Conservation (phyloP, 352 stramenopile genomes). For the Globisporangium heterothallicum region DNA sequence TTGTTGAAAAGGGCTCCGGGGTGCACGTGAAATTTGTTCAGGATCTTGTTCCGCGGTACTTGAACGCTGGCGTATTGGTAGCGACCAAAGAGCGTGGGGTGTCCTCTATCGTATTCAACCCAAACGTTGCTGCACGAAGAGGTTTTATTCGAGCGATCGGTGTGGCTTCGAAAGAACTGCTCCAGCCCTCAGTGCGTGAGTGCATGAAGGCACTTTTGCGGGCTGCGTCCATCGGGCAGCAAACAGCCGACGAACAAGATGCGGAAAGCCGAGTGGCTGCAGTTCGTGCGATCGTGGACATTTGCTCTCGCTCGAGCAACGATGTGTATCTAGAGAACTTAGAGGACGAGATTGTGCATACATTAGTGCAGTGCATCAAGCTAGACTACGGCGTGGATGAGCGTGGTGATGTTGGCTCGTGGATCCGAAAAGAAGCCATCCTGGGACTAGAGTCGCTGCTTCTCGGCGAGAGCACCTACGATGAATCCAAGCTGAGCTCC, state of each 20-base stretch:
- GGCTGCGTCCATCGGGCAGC: slow-evolving; percentile 36
- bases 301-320: slow-evolving; percentile 58
- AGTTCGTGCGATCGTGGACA: slow-evolving; percentile 84
- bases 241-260: slow-evolving; percentile 76
- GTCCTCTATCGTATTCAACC: slow-evolving; percentile 32
- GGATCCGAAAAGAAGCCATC: slow-evolving; percentile 95
- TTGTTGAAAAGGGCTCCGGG: slow-evolving; percentile 43
- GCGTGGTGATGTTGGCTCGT: slow-evolving; percentile 97
- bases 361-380: slow-evolving; percentile 83
- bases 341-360: slow-evolving; percentile 65
- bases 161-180: slow-evolving; percentile 29
- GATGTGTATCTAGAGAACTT: slow-evolving; percentile 36
- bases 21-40: slow-evolving; percentile 44
- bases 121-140: slow-evolving; percentile 87
- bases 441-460: slow-evolving; percentile 83
- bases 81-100: slow-evolving; percentile 20
- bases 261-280: slow-evolving; percentile 95
- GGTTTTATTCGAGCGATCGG: slow-evolving; percentile 67
- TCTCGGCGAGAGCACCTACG: slow-evolving; percentile 26
- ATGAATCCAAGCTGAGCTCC: slow-evolving; percentile 26
- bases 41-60: slow-evolving; percentile 52
- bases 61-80: slow-evolving; percentile 41
- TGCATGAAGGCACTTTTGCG: slow-evolving; percentile 34
- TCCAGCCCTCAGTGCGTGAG: slow-evolving; percentile 23
- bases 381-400: slow-evolving; percentile 96